A percentile compares a stretch with the other conserved stretches of the same genome.
phyloP scores from a whole-genome alignment of 495 filamentous ascomycete genomes.

The Astrothelium subdiscretum region DNA sequence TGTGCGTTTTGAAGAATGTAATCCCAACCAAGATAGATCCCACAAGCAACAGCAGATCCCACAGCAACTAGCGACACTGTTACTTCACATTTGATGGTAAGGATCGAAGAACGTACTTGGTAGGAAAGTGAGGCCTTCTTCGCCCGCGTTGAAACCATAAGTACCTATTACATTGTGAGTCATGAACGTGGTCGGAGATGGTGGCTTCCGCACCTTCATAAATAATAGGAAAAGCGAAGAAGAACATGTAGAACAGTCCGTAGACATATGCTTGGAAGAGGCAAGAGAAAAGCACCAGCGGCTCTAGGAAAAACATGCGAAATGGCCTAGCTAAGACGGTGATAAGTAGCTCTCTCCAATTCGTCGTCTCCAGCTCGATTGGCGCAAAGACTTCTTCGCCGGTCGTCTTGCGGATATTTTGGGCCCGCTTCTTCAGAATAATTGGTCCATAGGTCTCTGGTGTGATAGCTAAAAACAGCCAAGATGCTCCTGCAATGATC shows the following conservation, averaged over 20 bases:
- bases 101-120: conserved; percentile 13
- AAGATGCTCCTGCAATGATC: conserved; percentile 33
- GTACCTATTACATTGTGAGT: conserved; percentile 9
- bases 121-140: conserved; percentile 28
- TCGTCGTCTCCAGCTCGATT: conserved; percentile 32
- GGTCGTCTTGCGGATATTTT: conserved; percentile 37
- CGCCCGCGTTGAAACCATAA: conserved; percentile 28
- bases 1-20: conserved; percentile 35
- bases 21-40: conserved; percentile 45
- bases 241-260: conserved; percentile 66
- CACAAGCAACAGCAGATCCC: conserved; percentile 33
- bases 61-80: conserved; percentile 17
- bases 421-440: conserved; percentile 45
- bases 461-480: conserved; percentile 27
- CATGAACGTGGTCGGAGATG: background rate
- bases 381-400: conserved; percentile 30
- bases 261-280: conserved; percentile 60
- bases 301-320: conserved; percentile 45
- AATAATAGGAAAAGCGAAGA: conserved; percentile 56
- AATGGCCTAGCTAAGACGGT: conserved; percentile 39
- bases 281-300: conserved; percentile 52
- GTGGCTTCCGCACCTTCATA: conserved; percentile 33
- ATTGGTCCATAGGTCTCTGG: conserved; percentile 53
- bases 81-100: background rate
- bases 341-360: conserved; percentile 27